A percentile compares a stretch with the other conserved stretches of the same genome.
Evolutionary conservation across 2,329 filamentous ascomycete genomes (phyloP).

Genomic region (Didymellaceae sp.): DNA sequence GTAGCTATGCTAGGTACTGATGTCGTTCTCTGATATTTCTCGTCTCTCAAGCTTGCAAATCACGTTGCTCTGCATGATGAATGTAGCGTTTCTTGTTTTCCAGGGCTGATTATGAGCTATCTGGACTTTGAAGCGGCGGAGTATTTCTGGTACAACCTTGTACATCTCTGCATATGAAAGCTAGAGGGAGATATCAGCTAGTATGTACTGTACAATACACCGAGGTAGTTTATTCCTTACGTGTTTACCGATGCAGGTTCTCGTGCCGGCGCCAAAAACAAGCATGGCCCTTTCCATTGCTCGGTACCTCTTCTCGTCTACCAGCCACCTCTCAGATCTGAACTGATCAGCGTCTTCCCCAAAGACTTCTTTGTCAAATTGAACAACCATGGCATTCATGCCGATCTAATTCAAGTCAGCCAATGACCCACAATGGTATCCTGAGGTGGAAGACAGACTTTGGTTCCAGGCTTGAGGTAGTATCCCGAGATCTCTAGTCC

Average conservation of each 20-base stretch:
- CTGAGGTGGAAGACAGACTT: background rate
- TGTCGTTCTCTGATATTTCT: too few relatives aligned
- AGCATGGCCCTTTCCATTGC: constrained; percentile 41
- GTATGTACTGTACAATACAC: too few relatives aligned
- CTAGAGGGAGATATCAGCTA: background rate
- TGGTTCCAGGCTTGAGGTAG: background rate
- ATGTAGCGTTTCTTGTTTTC: constrained; percentile 26
- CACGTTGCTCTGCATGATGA: constrained; percentile 21
- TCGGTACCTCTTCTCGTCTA: constrained; percentile 23
- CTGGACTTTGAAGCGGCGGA: constrained; percentile 24
- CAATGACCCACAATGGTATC: background rate
- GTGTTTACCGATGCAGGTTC: constrained; percentile 43
- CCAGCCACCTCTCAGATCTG: constrained; percentile 56
- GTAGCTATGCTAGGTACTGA: too few relatives aligned
- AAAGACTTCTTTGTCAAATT: constrained; percentile 51
- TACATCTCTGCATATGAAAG: constrained; percentile 26
- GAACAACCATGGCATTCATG: constrained; percentile 48
- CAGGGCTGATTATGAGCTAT: constrained; percentile 31
- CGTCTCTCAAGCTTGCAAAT: background rate
- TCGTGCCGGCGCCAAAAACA: constrained; percentile 46
- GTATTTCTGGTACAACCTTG: constrained; percentile 28
- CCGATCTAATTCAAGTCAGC: background rate
- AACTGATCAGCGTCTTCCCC: constrained; percentile 49
- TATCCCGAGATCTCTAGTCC: constrained; percentile 62
- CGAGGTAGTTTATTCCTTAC: constrained; percentile 12